Evolutionary conservation across 2,329 filamentous ascomycete genomes (phyloP).

Genomic region (Aspergillus ibericus): DNA sequence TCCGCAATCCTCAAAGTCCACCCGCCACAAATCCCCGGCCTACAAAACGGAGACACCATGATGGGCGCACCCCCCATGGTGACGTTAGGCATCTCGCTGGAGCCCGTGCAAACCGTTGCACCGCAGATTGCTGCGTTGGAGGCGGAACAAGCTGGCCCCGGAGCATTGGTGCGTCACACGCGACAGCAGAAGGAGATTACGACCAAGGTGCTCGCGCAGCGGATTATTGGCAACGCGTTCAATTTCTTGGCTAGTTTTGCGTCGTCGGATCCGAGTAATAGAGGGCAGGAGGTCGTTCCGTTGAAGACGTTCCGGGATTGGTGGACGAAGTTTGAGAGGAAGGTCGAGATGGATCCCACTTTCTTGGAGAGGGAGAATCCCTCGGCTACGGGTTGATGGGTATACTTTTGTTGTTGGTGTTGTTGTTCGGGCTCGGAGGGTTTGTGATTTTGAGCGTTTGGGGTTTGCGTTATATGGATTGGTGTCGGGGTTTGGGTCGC

Average conservation of each 20-base stretch:
- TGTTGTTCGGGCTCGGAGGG: not conserved
- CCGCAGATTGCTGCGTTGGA: slow-evolving; percentile 64
- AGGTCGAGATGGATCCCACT: slow-evolving; percentile 78
- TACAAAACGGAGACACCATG: slow-evolving; percentile 45
- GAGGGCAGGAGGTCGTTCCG: slow-evolving; percentile 82
- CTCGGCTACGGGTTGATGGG: slow-evolving; percentile 21
- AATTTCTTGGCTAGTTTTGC: slow-evolving; percentile 93
- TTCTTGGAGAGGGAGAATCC: slow-evolving; percentile 77
- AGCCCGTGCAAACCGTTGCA: slow-evolving; percentile 71
- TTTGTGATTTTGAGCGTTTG: not conserved
- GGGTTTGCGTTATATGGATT: not conserved
- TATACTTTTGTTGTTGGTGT: not conserved
- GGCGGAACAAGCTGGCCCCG: slow-evolving; percentile 29
- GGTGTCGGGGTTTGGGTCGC: not conserved
- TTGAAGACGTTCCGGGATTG: slow-evolving; percentile 93
- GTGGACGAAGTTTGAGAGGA: slow-evolving; percentile 95
- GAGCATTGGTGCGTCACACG: slow-evolving; percentile 31
- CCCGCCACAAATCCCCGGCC: slow-evolving; percentile 29
- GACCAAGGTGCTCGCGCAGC: slow-evolving; percentile 81
- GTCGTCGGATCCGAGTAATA: slow-evolving; percentile 52
- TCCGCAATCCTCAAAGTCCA: slow-evolving; percentile 85
- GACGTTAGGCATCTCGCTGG: slow-evolving; percentile 79
- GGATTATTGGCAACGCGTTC: slow-evolving; percentile 95
- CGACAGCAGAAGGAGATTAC: slow-evolving; percentile 47
- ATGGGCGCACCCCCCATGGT: slow-evolving; percentile 56